Percentiles rank a stretch among this genome's conserved stretches.
Evolutionary conservation across 2,329 filamentous ascomycete genomes (phyloP).

Genomic region (Aulographum hederae): DNA sequence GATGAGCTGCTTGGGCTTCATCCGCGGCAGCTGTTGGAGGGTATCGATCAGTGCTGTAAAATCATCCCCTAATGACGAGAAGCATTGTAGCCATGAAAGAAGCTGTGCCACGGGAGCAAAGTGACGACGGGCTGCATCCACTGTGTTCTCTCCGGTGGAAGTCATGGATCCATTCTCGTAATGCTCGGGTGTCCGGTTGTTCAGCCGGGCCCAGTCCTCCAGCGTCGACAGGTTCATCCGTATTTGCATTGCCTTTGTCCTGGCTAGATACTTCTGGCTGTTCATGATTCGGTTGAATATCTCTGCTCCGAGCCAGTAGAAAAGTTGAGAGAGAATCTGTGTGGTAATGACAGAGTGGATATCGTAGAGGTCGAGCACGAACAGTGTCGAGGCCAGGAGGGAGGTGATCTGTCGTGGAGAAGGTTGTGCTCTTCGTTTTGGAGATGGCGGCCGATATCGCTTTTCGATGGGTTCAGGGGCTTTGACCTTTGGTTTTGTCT

Average conservation of each 20-base stretch:
- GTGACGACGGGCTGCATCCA: constrained; percentile 69
- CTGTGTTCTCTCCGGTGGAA: constrained; percentile 67
- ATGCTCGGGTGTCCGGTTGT: constrained; percentile 88
- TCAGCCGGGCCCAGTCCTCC: constrained; percentile 88
- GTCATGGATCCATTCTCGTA: constrained; percentile 83
- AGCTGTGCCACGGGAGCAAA: constrained; percentile 83
- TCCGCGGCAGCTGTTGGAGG: constrained; percentile 66
- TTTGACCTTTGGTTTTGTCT: constrained; percentile 76
- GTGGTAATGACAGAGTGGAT: constrained; percentile 92
- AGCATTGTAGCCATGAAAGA: constrained; percentile 93
- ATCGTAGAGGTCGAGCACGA: constrained; percentile 96
- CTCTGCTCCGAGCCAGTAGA: constrained; percentile 93
- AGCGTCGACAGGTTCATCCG: constrained; percentile 94
- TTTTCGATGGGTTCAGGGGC: constrained; percentile 73
- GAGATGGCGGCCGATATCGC: constrained; percentile 78
- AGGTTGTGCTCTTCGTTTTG: constrained; percentile 78
- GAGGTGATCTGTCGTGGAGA: constrained; percentile 93
- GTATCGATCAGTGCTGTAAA: constrained; percentile 76
- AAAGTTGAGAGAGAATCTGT: constrained; percentile 77
- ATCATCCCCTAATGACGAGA: constrained; percentile 84
- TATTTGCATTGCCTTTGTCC: constrained; percentile 98
- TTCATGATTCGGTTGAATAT: constrained; percentile 97
- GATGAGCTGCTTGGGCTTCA: constrained; percentile 76
- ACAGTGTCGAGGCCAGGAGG: constrained; percentile 82
- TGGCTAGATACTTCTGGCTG: constrained; percentile 79